These are phyloP conservation scores for Dovyalis caffra DNA, from an alignment of 345 rosid species.

Conservation along the genomic window DNA sequence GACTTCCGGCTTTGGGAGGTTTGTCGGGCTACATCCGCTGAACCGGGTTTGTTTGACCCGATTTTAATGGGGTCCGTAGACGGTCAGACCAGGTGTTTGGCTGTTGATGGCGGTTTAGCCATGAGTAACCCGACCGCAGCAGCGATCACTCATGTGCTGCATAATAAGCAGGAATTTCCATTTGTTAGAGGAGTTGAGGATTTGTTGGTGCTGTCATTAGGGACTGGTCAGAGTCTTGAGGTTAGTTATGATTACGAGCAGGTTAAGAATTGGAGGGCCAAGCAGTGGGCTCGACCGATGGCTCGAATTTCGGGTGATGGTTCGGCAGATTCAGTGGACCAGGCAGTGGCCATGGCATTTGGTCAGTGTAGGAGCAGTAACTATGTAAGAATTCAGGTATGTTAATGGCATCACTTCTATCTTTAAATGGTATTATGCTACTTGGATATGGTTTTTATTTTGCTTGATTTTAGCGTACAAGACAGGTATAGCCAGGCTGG, in stretches of 20 bases:
- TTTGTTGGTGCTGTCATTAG: constrained; percentile 76
- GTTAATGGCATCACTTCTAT: constrained; percentile 9
- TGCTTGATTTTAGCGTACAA: constrained; percentile 15
- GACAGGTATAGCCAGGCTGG: constrained; percentile 46
- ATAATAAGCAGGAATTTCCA: constrained; percentile 96
- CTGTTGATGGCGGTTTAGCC: constrained; percentile 82
- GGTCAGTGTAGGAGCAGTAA: constrained; percentile 70
- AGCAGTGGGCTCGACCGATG: constrained; percentile 89
- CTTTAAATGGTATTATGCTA: neutral
- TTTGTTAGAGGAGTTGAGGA: constrained; percentile 96
- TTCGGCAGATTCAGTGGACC: constrained; percentile 88
- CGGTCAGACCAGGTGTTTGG: constrained; percentile 73
- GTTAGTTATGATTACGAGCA: constrained; percentile 65
- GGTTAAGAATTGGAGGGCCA: constrained; percentile 72
- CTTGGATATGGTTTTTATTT: constrained; percentile 6
- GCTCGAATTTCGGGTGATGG: constrained; percentile 80
- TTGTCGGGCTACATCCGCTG: constrained; percentile 91
- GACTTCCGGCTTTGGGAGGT: constrained; percentile 90
- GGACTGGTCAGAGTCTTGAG: constrained; percentile 78
- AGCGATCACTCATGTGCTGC: constrained; percentile 93
- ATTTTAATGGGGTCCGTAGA: constrained; percentile 65
- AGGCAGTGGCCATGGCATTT: constrained; percentile 93
- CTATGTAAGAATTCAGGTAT: constrained; percentile 91
- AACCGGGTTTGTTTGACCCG: constrained; percentile 75
- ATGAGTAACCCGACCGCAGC: constrained; percentile 93